Percentiles rank a stretch among this genome's conserved stretches.
Evolutionary conservation across 2,329 filamentous ascomycete species (phyloP).

Genomic region (Neoarthrinium moseri): DNA sequence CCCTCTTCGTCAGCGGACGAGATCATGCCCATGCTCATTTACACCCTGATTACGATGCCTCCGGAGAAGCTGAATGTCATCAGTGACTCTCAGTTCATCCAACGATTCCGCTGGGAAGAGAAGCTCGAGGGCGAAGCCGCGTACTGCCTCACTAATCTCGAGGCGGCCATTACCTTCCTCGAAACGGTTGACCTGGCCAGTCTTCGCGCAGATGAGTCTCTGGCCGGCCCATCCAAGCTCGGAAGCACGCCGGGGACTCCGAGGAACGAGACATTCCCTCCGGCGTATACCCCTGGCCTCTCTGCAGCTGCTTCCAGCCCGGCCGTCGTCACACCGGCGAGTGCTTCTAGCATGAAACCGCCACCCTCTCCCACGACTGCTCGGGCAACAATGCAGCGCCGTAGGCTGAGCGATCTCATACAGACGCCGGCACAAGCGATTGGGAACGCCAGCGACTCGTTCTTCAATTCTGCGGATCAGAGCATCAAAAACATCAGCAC

Average conservation of each 20-base stretch:
- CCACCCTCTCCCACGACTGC: conserved; percentile 39
- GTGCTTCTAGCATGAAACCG: conserved; percentile 29
- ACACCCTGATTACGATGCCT: conserved; percentile 87
- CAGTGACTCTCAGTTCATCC: conserved; percentile 93
- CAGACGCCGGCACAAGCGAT: conserved; percentile 81
- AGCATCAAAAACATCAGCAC: conserved; percentile 88
- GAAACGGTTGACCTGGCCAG: conserved; percentile 94
- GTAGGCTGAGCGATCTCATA: conserved; percentile 82
- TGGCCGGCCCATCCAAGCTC: conserved; percentile 64
- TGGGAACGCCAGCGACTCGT: conserved; percentile 78
- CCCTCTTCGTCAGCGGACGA: conserved; percentile 91
- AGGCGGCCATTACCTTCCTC: conserved; percentile 90
- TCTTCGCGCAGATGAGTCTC: conserved; percentile 75
- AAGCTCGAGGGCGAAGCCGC: conserved; percentile 93
- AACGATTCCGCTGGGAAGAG: conserved; percentile 80
- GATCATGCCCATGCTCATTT: conserved; percentile 95
- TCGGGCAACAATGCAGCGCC: conserved; percentile 47
- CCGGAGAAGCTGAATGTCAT: conserved; percentile 85
- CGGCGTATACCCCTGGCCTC: conserved; percentile 50
- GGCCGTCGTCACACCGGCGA: conserved; percentile 30
- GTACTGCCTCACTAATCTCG: conserved; percentile 93
- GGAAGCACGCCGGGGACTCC: conserved; percentile 47
- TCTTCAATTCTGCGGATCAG: conserved; percentile 87
- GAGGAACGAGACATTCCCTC: conserved; percentile 55
- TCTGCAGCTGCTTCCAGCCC: conserved; percentile 30